These are phyloP conservation scores for Tubosaeta sp. DNA, from an alignment of 768 basidiomycete genomes.

Conservation along the genomic window DNA sequence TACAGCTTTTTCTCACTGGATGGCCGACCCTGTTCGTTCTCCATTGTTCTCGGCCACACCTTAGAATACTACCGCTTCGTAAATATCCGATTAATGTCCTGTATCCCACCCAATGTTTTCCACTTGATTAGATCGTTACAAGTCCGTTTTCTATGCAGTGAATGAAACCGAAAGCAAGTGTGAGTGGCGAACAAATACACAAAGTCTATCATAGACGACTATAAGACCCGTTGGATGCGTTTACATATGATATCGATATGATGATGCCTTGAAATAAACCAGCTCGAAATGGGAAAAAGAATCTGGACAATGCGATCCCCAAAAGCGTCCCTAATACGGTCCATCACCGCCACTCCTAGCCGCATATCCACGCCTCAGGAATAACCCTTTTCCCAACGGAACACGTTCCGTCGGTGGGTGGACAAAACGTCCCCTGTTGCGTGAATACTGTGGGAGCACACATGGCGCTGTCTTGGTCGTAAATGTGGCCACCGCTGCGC, in stretches of 20 bases:
- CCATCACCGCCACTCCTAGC: slow-evolving; percentile 19
- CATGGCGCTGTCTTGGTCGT: too few relatives aligned
- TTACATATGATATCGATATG: slow-evolving; percentile 23
- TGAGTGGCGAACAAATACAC: slow-evolving; percentile 16
- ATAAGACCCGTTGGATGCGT: slow-evolving; percentile 14
- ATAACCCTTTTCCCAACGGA: slow-evolving; percentile 18
- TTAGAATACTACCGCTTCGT: neutral
- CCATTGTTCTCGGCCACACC: slow-evolving; percentile 1
- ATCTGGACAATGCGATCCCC: neutral
- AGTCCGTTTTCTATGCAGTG: neutral
- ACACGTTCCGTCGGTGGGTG: slow-evolving; percentile 10
- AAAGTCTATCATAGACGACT: slow-evolving; percentile 15
- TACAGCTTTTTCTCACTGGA: slow-evolving; percentile 12
- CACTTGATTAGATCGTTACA: neutral
- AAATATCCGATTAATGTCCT: slow-evolving; percentile 6
- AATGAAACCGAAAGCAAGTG: neutral
- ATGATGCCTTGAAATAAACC: slow-evolving; percentile 20
- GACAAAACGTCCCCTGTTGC: slow-evolving; percentile 15
- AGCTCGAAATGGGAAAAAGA: neutral
- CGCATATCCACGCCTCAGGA: slow-evolving; percentile 18
- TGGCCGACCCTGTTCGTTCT: slow-evolving; percentile 9
- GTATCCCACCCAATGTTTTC: slow-evolving; percentile 5
- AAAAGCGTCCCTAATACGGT: neutral
- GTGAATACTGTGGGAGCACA: slow-evolving; percentile 10
- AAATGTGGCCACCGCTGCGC: neutral